Base-by-base conservation (phyloP, 306 rosid species). In the Sicyos baderoa region DNA sequence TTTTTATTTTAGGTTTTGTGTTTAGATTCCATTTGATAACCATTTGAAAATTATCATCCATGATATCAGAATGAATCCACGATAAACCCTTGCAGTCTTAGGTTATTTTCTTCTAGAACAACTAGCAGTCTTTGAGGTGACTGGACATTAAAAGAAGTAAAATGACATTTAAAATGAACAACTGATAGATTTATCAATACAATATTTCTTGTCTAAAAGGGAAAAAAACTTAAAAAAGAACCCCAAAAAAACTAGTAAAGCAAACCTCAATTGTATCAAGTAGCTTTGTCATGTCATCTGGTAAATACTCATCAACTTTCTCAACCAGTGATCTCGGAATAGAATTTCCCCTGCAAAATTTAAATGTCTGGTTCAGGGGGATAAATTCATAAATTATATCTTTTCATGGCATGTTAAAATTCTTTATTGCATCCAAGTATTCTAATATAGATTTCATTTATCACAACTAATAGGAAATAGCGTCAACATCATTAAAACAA, bases 251-350 rank as follows among this genome's bases (percentile, higher is more conserved):
- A 6, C 17, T n/a, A 44, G 52, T 13, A 58, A 45, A 77, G 76
- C 77, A 79, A 71, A 93, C 98, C 98, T 93, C 81, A 17, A 60
- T 61, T 62, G 76, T 52, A 66, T 70, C 73, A 51, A 87, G 86
- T 54, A 87, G 74, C 76, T 82, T 76, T 21, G 78, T 61, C 68
- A 88, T 80, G 79, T 88, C 88, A 74, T 84, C 85, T 44, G 91
- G 91, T 62, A 93, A 78, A 83, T 93, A 93, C 74, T 88, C 88
- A 52, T 86, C 81, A 74, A 88, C 80, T 82, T 85, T 88, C 83
- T 84, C 94, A 61, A 86, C 82, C 76, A 93, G 77, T 37, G 84
- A 74, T 73, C 80, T 78, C 15, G 97, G 97, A 74, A 93, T 86
- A 27, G 95, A 90, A 76, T 79, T 79, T 54, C 96, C 97, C 97